These are phyloP conservation scores for Plectosphaerella cucumerina DNA, from an alignment of 2,329 filamentous ascomycete genomes.

Conservation along the genomic window DNA sequence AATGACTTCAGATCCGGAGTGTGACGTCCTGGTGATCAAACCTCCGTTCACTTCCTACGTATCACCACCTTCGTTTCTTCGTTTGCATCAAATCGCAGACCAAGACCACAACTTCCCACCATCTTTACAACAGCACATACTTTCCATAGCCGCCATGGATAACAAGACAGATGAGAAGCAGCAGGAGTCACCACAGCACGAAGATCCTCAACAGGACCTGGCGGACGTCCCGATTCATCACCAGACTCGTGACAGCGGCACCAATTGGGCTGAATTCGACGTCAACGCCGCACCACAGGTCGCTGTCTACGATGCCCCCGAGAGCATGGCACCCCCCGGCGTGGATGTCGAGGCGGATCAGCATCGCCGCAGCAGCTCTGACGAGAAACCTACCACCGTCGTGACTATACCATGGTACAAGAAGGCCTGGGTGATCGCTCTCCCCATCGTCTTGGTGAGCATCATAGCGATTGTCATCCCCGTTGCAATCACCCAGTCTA, in stretches of 20 bases:
- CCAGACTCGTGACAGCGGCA: background rate
- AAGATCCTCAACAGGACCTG: background rate
- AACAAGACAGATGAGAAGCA: background rate
- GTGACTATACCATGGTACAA: background rate
- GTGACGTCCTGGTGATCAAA: too few species aligned
- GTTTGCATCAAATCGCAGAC: too few species aligned
- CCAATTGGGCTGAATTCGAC: conserved; percentile 5
- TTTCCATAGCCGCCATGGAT: background rate
- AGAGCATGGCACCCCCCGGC: background rate
- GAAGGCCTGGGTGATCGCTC: background rate
- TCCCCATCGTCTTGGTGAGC: conserved; percentile 16
- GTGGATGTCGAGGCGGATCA: background rate
- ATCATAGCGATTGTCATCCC: conserved; percentile 32
- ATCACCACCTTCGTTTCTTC: too few species aligned
- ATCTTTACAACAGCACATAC: too few species aligned
- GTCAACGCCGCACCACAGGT: conserved; percentile 8
- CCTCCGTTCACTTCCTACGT: too few species aligned
- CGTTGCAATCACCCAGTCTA: conserved; percentile 24
- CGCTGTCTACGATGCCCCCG: conserved; percentile 5
- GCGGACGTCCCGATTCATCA: background rate
- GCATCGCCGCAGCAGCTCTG: background rate
- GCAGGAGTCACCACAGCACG: background rate
- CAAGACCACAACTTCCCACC: too few species aligned
- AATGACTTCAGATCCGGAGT: too few species aligned
- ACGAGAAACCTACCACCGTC: background rate